Evolutionary conservation across 2,329 filamentous ascomycete species (phyloP).

Genomic region (Bipolaris bicolor): DNA sequence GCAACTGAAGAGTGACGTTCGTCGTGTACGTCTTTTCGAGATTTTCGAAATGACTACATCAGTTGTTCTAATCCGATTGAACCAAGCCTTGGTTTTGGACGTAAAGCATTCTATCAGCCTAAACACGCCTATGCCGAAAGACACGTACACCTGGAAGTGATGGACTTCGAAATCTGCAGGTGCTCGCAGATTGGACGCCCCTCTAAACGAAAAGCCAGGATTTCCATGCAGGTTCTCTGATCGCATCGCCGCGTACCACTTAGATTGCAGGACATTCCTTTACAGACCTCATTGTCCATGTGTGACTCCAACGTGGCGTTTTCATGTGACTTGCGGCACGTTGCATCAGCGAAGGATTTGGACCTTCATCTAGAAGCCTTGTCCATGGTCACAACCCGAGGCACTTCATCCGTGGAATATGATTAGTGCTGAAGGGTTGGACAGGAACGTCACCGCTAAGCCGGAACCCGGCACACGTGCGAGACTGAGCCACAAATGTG

Average conservation of each 20-base stretch:
- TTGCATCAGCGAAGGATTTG: constrained; percentile 4
- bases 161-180: not conserved
- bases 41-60: not conserved
- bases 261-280: not conserved
- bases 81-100: not conserved
- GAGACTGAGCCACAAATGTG: constrained; percentile 29
- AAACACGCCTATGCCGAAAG: not conserved
- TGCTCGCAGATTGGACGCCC: not conserved
- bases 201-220: not conserved
- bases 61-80: constrained; percentile 1
- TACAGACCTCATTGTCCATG: not conserved
- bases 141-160: not conserved
- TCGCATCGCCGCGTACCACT: not conserved
- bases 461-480: constrained; percentile 15
- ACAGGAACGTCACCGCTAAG: constrained; percentile 20
- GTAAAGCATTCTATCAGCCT: not conserved
- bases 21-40: not conserved
- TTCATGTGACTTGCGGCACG: not conserved
- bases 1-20: constrained; percentile 10
- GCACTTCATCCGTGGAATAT: constrained; percentile 3
- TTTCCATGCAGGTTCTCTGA: not conserved
- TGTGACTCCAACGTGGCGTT: constrained; percentile 1
- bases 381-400: constrained; percentile 4
- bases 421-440: constrained; percentile 8
- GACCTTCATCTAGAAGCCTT: constrained; percentile 17